Evolutionary conservation across 139 green algal genomes (phyloP).

Genomic region (Pleodorina starrii): DNA sequence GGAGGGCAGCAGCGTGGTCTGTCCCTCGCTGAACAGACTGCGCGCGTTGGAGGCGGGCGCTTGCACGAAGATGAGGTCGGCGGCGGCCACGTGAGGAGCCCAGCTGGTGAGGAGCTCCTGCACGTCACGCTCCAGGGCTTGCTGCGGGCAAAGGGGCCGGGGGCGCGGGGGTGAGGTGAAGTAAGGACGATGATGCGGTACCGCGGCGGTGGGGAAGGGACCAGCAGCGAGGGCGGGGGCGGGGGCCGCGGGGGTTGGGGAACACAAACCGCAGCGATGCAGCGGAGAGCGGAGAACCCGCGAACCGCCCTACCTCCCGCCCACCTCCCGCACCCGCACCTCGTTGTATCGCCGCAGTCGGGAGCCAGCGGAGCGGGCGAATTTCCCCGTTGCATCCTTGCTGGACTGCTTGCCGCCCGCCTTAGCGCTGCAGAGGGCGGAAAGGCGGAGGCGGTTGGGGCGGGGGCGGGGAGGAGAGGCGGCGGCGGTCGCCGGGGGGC

Average conservation of each 20-base stretch:
- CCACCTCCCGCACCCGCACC: constrained; percentile 40
- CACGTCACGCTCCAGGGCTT: constrained; percentile 76
- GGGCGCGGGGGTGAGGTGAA: background rate
- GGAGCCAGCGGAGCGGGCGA: constrained; percentile 86
- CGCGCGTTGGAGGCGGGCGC: constrained; percentile 69
- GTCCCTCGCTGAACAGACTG: constrained; percentile 56
- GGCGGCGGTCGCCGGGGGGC: no score
- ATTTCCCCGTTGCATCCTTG: constrained; percentile 91
- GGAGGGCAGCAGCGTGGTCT: constrained; percentile 33
- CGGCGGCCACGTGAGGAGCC: constrained; percentile 64
- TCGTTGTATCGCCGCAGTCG: constrained; percentile 93
- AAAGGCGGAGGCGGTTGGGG: no score
- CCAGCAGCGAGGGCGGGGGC: no score
- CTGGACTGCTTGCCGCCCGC: constrained; percentile 90
- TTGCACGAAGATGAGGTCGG: constrained; percentile 79
- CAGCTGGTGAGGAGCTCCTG: constrained; percentile 73
- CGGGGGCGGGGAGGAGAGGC: background rate
- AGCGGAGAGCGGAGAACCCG: no score
- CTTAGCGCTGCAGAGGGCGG: constrained; percentile 75
- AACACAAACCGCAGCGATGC: no score
- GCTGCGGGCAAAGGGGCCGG: constrained; percentile 21
- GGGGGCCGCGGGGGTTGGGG: no score
- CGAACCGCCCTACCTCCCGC: no score
- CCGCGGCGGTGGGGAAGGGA: background rate
- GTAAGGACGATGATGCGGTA: background rate